Base-by-base conservation (phyloP, 2,329 filamentous ascomycete genomes). In the Amauroascus niger region DNA sequence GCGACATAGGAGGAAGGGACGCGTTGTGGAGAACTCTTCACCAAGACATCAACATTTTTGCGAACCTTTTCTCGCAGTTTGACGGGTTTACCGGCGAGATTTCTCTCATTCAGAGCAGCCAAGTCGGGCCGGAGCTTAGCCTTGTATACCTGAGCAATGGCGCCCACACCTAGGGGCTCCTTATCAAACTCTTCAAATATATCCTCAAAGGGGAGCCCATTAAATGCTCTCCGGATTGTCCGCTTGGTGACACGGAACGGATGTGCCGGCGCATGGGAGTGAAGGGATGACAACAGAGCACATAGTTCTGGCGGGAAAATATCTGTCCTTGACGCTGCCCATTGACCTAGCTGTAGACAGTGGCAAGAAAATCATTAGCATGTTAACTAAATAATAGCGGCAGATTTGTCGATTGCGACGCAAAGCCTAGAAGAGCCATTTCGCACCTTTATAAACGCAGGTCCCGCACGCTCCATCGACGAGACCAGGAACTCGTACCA, bases 141-240 rank as follows among this genome's bases (percentile, higher is more conserved):
- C 66, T 88, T 94, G 77, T 98, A 98, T 2, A 97, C 93, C 68
- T 98, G 93, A 0, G 93, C 93, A 62, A 98, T 97, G 28, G 93
- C 93, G 9, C 93, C 93, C 0, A 97, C 91, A 0, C 93, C 93
- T 0, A 98, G 74, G 0, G 93, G 93, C 60, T 77, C 82, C 70
- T 94, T 87, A 26, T 96, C 79, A 61, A 98, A 98, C 67, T 97
- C 93, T 28, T 95, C 88, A 62, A 98, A 98, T 56, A 98, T 96
- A 4, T 95, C 87, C 11, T 91, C 83, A 59, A 98, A 96, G 0
- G 71, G 63, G 53, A 86, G 79, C 1, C 86, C 88, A 55, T 83
- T 81, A 65, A 98, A 98, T 0, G 93, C 90, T 33, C 81, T 80
- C 60, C 82, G 79, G 24, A 98, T 84, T 2, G 83, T 97, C 59